Evolutionary conservation across 257 asterid species (phyloP).

Genomic region (Nicotiana benthamiana): DNA sequence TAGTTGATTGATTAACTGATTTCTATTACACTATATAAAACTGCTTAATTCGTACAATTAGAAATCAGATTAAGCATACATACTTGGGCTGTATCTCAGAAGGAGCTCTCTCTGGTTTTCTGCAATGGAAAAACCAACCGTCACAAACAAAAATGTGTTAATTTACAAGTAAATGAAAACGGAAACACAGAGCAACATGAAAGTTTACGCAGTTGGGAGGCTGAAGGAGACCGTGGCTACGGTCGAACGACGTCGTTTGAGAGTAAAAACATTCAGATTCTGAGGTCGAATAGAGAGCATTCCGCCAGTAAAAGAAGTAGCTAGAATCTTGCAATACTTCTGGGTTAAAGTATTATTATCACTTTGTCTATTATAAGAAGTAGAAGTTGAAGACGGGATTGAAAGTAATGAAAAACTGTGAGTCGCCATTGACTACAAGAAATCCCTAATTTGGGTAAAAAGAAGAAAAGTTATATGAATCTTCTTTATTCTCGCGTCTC

Average conservation of each 20-base stretch:
- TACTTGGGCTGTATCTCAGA: constrained; percentile 49
- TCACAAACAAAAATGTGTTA: neutral
- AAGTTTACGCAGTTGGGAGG: constrained; percentile 62
- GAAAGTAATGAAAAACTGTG: constrained; percentile 53
- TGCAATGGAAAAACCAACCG: constrained; percentile 24
- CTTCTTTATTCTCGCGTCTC: neutral
- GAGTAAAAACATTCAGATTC: constrained; percentile 18
- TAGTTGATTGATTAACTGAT: neutral
- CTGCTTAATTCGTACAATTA: neutral
- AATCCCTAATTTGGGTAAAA: constrained; percentile 1
- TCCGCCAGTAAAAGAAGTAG: constrained; percentile 36
- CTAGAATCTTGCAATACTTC: constrained; percentile 13
- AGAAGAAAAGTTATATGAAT: neutral
- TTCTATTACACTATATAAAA: neutral
- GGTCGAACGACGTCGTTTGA: constrained; percentile 46
- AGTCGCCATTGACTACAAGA: constrained; percentile 55
- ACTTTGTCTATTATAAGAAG: constrained; percentile 26
- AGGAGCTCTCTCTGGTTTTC: constrained; percentile 31
- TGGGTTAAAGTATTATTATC: constrained; percentile 21
- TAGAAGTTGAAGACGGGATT: constrained; percentile 33
- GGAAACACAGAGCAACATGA: neutral
- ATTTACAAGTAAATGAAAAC: neutral
- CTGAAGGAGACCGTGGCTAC: constrained; percentile 58
- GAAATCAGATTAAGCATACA: neutral
- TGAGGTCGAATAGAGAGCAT: constrained; percentile 38